Evolutionary conservation across 441 rosid species (phyloP).

Genomic region (Gossypium armourianum): DNA sequence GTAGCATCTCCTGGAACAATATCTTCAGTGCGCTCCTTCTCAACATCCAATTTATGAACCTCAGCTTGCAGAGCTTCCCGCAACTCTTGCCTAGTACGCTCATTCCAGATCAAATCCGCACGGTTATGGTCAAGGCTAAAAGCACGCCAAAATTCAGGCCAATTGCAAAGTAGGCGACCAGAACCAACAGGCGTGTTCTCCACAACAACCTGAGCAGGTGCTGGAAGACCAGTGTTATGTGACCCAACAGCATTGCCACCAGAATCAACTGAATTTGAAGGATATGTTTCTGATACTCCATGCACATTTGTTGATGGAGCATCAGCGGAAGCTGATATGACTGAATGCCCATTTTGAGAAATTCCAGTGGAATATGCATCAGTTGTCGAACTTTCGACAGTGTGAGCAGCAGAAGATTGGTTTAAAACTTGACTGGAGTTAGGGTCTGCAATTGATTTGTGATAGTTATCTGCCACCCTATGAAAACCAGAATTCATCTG

Average conservation of each 20-base stretch:
- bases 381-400: conserved; percentile 41
- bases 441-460: conserved; percentile 35
- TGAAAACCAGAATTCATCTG: conserved; percentile 32
- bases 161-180: conserved; percentile 83
- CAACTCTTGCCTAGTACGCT: conserved; percentile 93
- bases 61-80: conserved; percentile 96
- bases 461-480: conserved; percentile 42
- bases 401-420: conserved; percentile 28
- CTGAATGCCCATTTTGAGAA: conserved; percentile 43
- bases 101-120: conserved; percentile 98
- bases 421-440: conserved; percentile 36
- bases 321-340: conserved; percentile 30
- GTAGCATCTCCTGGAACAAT: conserved; percentile 69
- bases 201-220: conserved; percentile 96
- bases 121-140: conserved; percentile 98
- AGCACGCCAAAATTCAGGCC: conserved; percentile 99
- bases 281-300: conserved; percentile 39
- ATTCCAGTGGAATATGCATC: conserved; percentile 35
- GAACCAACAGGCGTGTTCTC: conserved; percentile 91
- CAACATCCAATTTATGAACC: conserved; percentile 90
- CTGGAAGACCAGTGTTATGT: conserved; percentile 59
- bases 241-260: conserved; percentile 37
- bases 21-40: conserved; percentile 94
- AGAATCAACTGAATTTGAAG: conserved; percentile 35
- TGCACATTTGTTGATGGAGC: conserved; percentile 29